Percentiles rank a stretch among this genome's conserved stretches.
phyloP scores from a whole-genome alignment of 2,329 filamentous ascomycete species.

The Aureobasidium leucospermi region DNA sequence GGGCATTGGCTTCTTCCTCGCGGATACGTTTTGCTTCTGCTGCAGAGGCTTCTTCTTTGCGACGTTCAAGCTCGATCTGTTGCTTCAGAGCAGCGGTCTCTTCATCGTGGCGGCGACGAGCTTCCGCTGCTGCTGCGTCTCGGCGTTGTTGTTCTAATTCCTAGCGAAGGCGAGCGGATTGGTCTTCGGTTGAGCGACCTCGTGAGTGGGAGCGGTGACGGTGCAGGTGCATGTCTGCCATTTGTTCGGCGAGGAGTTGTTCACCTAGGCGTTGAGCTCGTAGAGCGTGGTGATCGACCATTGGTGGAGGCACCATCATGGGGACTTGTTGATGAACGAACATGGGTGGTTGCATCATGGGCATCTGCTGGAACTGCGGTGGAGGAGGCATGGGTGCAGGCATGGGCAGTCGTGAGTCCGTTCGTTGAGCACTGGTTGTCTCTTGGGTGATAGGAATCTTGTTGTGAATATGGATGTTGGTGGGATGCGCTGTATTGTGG shows the following conservation, averaged over 20 bases:
- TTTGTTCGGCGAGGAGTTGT: constrained; percentile 18
- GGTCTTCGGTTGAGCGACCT: constrained; percentile 18
- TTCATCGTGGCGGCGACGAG: constrained; percentile 10
- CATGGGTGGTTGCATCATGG: constrained; percentile 10
- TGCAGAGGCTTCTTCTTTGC: not conserved
- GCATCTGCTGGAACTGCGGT: constrained; percentile 10
- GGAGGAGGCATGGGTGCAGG: constrained; percentile 5
- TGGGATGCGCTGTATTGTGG: constrained; percentile 33
- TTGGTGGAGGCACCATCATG: not conserved
- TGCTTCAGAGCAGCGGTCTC: constrained; percentile 14
- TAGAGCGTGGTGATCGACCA: not conserved
- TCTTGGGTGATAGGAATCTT: constrained; percentile 29
- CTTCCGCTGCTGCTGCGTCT: constrained; percentile 1
- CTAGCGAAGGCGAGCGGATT: constrained; percentile 13
- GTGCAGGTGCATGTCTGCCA: constrained; percentile 24
- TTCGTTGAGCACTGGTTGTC: constrained; percentile 14
- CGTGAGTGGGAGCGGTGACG: constrained; percentile 28
- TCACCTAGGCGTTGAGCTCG: constrained; percentile 1
- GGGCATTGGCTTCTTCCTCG: constrained; percentile 31
- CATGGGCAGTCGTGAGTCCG: not conserved
- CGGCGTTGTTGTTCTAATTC: constrained; percentile 23
- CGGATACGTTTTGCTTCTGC: constrained; percentile 26
- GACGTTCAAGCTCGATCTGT: constrained; percentile 26
- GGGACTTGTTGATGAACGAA: not conserved
- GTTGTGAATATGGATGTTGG: constrained; percentile 40